Percentiles rank a stretch among this genome's conserved stretches.
These are phyloP conservation scores for Helianthus tuberosus DNA, from an alignment of 129 eudicot species.

Conservation along the genomic window DNA sequence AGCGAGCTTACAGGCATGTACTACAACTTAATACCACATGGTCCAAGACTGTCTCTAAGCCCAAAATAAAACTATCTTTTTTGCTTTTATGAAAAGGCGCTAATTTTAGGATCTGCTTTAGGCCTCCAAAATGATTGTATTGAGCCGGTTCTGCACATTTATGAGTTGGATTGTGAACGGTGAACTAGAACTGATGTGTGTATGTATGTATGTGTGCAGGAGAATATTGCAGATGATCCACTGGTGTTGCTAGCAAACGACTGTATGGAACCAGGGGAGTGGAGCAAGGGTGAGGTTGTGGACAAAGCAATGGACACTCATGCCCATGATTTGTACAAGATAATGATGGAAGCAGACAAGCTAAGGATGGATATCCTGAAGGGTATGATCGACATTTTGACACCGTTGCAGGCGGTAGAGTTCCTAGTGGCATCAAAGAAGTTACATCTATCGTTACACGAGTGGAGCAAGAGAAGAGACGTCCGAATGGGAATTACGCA, in stretches of 20 bases:
- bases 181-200: not conserved
- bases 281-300: slow-evolving; percentile 24
- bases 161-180: not conserved
- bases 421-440: slow-evolving; percentile 45
- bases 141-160: too few relatives aligned
- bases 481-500: slow-evolving; percentile 26
- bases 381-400: slow-evolving; percentile 44
- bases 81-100: too few relatives aligned
- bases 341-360: slow-evolving; percentile 36
- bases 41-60: too few relatives aligned
- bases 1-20: slow-evolving; percentile 51
- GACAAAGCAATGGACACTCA: slow-evolving; percentile 39
- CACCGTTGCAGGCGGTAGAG: slow-evolving; percentile 45
- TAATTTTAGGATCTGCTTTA: too few relatives aligned
- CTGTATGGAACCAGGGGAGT: slow-evolving; percentile 18
- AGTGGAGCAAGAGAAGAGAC: slow-evolving; percentile 42
- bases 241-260: slow-evolving; percentile 33
- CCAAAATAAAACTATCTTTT: too few relatives aligned
- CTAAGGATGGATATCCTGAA: slow-evolving; percentile 40
- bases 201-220: slow-evolving; percentile 31
- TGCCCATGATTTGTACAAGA: slow-evolving; percentile 23
- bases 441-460: slow-evolving; percentile 45
- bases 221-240: slow-evolving; percentile 42
- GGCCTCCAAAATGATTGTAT: too few relatives aligned
- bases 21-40: slow-evolving; percentile 1